Base-by-base conservation (phyloP, 495 filamentous ascomycete species). In the Aspergillus asperescens region DNA sequence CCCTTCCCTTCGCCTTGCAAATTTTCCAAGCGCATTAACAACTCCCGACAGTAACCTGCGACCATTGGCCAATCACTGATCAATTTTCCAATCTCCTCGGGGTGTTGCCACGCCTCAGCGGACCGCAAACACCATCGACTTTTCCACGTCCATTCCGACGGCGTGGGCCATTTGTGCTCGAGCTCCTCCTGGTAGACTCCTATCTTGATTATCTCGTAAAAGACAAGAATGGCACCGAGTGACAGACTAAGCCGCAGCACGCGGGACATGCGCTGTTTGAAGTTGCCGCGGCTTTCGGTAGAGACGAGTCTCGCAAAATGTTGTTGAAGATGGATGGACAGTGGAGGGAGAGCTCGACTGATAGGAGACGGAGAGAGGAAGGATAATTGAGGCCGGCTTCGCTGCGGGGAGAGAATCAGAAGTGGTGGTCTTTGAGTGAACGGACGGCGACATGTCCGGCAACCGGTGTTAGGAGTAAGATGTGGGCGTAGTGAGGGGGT, bases 121-220 rank as follows among this genome's bases (percentile, higher is more conserved):
- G 73, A 75, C 15, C 83, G 80, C 53, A 81, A 77, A 48, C 75
- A 71, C 66, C 79, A 72, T 13, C 86, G 76, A 16, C 79, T 83
- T 27, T 74, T 61, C 72, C 76, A 86, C 4, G 64, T 71, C 88
- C 88, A 94, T 71, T 90, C 88, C 31, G 74, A 72, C 1, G 89
- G 88, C 0, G 85, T 84, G 1, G 87, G 87, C 67, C 83, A 89
- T 58, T 73, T 72, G 43, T 86, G 78, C 64, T 94, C 88, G 28
- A 88, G 76, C 47, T 76, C 70, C 63, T 90, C 86, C 52, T 87
- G 80, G 57, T 82, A 74, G 24, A 87, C 50, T 22, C 80, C 83
- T 41, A 80, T 71, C 52, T 75, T 75, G 38, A 78, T 73, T 0
- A 84, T 65, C 13, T 77, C 58, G 41, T 81, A 62, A 23, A 83